A percentile compares a stretch with the other conserved stretches of the same genome.
Conservation (phyloP, 1,139 yeast species). For the Kodamaea sp. region DNA sequence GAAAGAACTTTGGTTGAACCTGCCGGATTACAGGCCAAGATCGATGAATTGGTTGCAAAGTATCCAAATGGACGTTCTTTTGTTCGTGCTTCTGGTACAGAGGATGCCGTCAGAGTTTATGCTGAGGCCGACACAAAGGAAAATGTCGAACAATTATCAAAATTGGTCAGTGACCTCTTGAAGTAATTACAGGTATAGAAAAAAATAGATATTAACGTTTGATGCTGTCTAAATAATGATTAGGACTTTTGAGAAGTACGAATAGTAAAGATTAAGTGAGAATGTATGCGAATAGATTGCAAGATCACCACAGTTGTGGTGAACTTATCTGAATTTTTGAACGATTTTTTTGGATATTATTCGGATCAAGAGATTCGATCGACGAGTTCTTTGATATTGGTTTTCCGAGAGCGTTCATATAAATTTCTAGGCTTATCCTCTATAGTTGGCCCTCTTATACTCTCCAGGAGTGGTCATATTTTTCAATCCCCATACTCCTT, state of each 20-base stretch:
- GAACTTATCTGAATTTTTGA: too few species aligned
- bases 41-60: constrained; percentile 63
- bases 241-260: too few species aligned
- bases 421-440: constrained; percentile 3
- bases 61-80: constrained; percentile 76
- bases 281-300: too few species aligned
- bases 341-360: too few species aligned
- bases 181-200: too few species aligned
- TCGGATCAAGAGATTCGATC: too few species aligned
- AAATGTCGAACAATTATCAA: constrained; percentile 34
- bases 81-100: constrained; percentile 98
- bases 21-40: constrained; percentile 68
- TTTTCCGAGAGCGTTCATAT: not conserved
- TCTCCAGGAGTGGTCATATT: constrained; percentile 77
- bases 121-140: constrained; percentile 73
- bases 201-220: too few species aligned
- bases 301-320: too few species aligned
- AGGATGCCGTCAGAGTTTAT: constrained; percentile 93
- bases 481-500: constrained; percentile 72
- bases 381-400: too few species aligned
- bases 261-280: too few species aligned
- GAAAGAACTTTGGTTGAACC: constrained; percentile 83
- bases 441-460: constrained; percentile 50
- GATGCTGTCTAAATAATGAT: too few species aligned
- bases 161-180: constrained; percentile 27